Percentiles rank a stretch among this genome's conserved stretches.
These are phyloP conservation scores for Ceratobasidium theobromae DNA, from an alignment of 1,284 basidiomycete genomes.

Conservation along the genomic window DNA sequence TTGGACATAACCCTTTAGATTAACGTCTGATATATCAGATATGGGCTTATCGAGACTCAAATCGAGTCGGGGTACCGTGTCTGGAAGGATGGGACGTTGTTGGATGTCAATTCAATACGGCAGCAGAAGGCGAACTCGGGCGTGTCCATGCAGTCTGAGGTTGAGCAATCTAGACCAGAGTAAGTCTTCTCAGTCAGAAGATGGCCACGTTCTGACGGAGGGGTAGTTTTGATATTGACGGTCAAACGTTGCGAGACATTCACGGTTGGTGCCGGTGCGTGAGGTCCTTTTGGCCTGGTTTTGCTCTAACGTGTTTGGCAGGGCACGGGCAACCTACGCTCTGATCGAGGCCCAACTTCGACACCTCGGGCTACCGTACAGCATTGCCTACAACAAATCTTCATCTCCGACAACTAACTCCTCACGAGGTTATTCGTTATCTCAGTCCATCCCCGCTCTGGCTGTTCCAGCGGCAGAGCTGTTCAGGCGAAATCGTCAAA, in stretches of 20 bases:
- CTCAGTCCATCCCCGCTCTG: conserved; percentile 68
- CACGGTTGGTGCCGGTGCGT: conserved; percentile 79
- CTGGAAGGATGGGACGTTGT: conserved; percentile 36
- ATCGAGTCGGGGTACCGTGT: conserved; percentile 47
- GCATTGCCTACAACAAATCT: conserved; percentile 62
- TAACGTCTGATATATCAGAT: conserved; percentile 60
- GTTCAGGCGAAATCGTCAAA: conserved; percentile 66
- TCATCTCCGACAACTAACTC: conserved; percentile 35
- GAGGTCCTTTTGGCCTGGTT: not conserved
- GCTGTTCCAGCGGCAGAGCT: conserved; percentile 81
- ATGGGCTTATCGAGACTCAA: conserved; percentile 6
- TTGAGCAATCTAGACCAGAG: conserved; percentile 7
- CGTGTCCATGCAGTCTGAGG: not conserved
- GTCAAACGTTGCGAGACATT: conserved; percentile 66
- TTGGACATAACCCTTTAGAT: conserved; percentile 68
- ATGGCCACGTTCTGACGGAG: not conserved
- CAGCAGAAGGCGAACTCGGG: not conserved
- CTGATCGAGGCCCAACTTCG: conserved; percentile 89
- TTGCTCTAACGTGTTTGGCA: conserved; percentile 41
- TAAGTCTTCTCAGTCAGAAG: not conserved
- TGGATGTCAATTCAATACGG: conserved; percentile 14
- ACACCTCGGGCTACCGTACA: conserved; percentile 74
- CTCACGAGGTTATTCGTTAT: conserved; percentile 27
- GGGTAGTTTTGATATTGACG: conserved; percentile 65
- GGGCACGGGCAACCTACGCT: conserved; percentile 86